Evolutionary conservation across 257 asterid genomes (phyloP).

Genomic region (Forsythia viridissima): DNA sequence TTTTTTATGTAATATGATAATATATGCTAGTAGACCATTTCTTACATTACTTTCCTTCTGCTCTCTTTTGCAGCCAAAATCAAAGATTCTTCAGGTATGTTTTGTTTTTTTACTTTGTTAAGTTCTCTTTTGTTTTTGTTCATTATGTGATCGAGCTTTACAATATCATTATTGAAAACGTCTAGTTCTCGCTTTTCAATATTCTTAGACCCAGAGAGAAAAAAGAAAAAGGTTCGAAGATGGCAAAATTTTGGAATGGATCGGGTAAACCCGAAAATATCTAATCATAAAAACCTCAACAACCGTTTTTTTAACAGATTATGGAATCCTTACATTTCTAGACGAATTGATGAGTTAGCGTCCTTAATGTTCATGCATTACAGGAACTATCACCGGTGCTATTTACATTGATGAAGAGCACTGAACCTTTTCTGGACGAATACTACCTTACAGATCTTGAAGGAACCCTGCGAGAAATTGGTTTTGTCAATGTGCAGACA

Average conservation of each 20-base stretch:
- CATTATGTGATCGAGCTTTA: background rate
- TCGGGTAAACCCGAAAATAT: background rate
- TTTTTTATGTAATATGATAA: background rate
- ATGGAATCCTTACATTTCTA: background rate
- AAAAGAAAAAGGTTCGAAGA: background rate
- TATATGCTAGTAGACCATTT: conserved; percentile 10
- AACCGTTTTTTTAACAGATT: background rate
- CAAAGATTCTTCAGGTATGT: conserved; percentile 91
- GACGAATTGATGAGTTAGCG: background rate
- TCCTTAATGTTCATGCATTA: conserved; percentile 1
- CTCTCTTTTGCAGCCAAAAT: conserved; percentile 75
- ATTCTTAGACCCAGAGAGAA: background rate
- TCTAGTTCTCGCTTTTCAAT: background rate
- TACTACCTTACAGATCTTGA: conserved; percentile 86
- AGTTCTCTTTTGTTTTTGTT: background rate
- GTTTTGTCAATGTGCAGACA: conserved; percentile 59
- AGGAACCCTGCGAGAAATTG: conserved; percentile 50
- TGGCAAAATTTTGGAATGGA: background rate
- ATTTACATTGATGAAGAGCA: conserved; percentile 93
- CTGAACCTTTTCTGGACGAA: conserved; percentile 88
- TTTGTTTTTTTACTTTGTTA: background rate
- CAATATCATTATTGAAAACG: background rate
- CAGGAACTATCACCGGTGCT: conserved; percentile 87
- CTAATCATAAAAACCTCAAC: background rate
- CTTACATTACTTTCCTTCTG: conserved; percentile 24